These are phyloP conservation scores for Aspergillus novoparasiticus DNA, from an alignment of 2,329 filamentous ascomycete genomes.

Conservation along the genomic window DNA sequence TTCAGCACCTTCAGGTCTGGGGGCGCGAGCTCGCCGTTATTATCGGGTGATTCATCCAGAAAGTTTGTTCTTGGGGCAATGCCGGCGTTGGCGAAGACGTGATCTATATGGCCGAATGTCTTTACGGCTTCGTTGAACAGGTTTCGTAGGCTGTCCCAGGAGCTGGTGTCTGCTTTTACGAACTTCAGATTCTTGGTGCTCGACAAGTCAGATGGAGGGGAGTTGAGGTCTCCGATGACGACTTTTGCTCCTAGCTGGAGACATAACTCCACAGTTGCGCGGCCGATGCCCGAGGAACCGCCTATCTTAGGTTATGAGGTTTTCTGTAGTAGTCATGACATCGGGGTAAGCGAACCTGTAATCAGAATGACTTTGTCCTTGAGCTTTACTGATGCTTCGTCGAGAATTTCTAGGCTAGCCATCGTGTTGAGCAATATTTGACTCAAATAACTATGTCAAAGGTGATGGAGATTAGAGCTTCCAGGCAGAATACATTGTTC, in stretches of 20 bases:
- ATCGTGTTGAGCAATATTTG: background rate
- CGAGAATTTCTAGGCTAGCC: background rate
- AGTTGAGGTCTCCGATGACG: background rate
- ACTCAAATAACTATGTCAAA: background rate
- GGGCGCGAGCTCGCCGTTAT: background rate
- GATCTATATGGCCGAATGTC: background rate
- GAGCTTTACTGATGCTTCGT: background rate
- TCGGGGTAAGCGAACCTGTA: background rate
- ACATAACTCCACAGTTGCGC: background rate
- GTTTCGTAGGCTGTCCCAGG: background rate
- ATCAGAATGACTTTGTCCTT: background rate
- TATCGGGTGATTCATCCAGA: background rate
- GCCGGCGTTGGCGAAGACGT: background rate
- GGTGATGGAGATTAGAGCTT: no score
- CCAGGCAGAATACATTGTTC: no score
- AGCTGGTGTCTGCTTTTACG: background rate
- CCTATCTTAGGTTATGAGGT: background rate
- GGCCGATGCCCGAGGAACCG: background rate
- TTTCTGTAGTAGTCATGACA: rapidly evolving
- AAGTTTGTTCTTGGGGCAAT: background rate
- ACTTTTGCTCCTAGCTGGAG: background rate
- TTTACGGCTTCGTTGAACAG: background rate
- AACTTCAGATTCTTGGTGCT: background rate
- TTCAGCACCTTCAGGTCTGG: background rate
- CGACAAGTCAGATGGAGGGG: background rate